phyloP scores from a whole-genome alignment of 495 filamentous ascomycete species.

The Podospora fimiseda region DNA sequence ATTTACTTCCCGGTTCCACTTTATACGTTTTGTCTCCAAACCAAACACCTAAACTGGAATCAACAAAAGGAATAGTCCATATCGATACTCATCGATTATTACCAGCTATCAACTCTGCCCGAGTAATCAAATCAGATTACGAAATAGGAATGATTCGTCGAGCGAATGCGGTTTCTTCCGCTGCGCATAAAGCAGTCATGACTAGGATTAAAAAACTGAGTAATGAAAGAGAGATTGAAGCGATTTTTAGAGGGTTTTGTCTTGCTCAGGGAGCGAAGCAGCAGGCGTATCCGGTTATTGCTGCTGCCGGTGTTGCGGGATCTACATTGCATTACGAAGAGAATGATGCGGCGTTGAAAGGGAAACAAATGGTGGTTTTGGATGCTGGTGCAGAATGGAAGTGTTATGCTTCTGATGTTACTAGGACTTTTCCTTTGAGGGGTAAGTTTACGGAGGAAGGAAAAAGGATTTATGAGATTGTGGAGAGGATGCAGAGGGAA shows the following conservation, averaged over 20 bases:
- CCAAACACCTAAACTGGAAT: constrained; percentile 34
- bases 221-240: constrained; percentile 81
- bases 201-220: constrained; percentile 49
- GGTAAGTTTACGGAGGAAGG: constrained; percentile 60
- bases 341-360: constrained; percentile 65
- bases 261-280: constrained; percentile 61
- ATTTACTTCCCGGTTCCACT: constrained; percentile 25
- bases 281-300: constrained; percentile 85
- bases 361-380: constrained; percentile 65
- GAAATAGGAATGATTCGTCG: constrained; percentile 72
- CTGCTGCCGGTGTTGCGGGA: constrained; percentile 69
- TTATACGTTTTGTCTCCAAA: constrained; percentile 40
- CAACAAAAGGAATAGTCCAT: constrained; percentile 26
- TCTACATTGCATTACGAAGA: constrained; percentile 77
- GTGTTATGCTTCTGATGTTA: constrained; percentile 88
- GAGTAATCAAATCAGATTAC: constrained; percentile 72
- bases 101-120: constrained; percentile 63
- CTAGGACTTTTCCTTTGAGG: constrained; percentile 73
- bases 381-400: constrained; percentile 83
- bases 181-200: constrained; percentile 67
- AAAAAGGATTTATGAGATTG: constrained; percentile 63
- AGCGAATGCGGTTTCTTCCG: constrained; percentile 66
- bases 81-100: constrained; percentile 45
- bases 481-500: constrained; percentile 75
- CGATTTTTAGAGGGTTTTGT: constrained; percentile 64